These are phyloP conservation scores for Fusarium falciforme DNA, from an alignment of 2,329 filamentous ascomycete genomes.

Conservation along the genomic window DNA sequence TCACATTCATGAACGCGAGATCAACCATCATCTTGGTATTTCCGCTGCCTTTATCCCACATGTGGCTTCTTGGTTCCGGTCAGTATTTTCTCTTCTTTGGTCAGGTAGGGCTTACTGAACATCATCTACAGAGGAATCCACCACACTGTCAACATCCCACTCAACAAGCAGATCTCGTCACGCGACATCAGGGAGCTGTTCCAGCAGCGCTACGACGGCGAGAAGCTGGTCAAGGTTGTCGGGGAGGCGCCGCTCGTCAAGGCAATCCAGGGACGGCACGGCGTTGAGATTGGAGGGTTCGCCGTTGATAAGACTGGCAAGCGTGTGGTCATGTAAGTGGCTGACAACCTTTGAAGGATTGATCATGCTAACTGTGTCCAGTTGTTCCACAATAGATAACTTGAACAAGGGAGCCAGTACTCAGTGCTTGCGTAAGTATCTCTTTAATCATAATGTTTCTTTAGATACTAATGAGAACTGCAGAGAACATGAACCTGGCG, in stretches of 20 bases:
- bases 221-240: neutral
- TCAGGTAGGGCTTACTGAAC: neutral
- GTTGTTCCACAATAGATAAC: neutral
- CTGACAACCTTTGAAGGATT: neutral
- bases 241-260: neutral
- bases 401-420: neutral
- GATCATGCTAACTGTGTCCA: neutral
- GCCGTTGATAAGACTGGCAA: neutral
- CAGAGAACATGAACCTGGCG: conserved; percentile 92
- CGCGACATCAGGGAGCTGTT: neutral
- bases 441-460: neutral
- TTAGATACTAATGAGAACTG: conserved; percentile 63
- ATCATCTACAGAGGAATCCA: neutral
- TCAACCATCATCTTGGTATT: neutral
- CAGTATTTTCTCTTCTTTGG: accelerated
- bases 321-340: neutral
- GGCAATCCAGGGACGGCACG: neutral
- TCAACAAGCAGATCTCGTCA: neutral
- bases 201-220: neutral
- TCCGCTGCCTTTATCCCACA: neutral
- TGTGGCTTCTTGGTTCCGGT: neutral
- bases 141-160: neutral
- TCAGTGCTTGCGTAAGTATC: neutral
- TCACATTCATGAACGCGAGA: neutral
- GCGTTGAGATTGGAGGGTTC: neutral